Percentiles rank a stretch among this genome's conserved stretches.
Evolutionary conservation across 176 grass and related monocot species (phyloP).

Genomic region (Phragmites australis): DNA sequence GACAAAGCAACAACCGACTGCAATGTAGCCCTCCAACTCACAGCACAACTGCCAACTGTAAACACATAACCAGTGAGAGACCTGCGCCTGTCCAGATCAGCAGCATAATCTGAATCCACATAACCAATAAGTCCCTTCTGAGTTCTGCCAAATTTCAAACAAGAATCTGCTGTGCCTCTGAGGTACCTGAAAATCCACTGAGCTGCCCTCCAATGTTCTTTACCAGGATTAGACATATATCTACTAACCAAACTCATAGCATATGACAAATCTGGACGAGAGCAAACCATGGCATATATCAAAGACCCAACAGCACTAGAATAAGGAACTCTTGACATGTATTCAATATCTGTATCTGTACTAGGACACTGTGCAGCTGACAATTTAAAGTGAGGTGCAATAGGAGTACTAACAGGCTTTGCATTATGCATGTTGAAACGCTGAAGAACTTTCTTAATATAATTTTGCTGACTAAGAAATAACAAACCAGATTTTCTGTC

Average conservation of each 20-base stretch:
- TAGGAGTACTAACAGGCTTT: not conserved
- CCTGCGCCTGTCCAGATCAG: conserved; percentile 1
- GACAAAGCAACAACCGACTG: not conserved
- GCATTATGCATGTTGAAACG: not conserved
- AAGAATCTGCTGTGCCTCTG: not conserved
- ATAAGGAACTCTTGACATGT: not conserved
- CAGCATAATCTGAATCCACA: conserved; percentile 29
- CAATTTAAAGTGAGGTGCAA: not conserved
- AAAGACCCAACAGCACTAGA: not conserved
- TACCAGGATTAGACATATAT: not conserved
- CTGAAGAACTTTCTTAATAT: not conserved
- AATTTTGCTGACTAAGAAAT: not conserved
- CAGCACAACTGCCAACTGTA: too few relatives aligned
- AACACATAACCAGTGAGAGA: conserved; percentile 14
- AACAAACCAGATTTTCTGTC: not conserved
- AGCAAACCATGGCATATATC: conserved; percentile 20
- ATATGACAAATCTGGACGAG: not conserved
- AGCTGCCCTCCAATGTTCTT: not conserved
- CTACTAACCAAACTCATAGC: not conserved
- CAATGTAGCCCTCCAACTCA: not conserved
- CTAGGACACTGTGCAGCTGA: not conserved
- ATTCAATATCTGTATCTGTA: not conserved
- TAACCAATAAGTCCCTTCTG: not conserved
- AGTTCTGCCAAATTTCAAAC: conserved; percentile 1
- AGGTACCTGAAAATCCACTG: not conserved